Conservation (phyloP, 1,284 basidiomycete genomes). For the Golubevia pallescens region DNA sequence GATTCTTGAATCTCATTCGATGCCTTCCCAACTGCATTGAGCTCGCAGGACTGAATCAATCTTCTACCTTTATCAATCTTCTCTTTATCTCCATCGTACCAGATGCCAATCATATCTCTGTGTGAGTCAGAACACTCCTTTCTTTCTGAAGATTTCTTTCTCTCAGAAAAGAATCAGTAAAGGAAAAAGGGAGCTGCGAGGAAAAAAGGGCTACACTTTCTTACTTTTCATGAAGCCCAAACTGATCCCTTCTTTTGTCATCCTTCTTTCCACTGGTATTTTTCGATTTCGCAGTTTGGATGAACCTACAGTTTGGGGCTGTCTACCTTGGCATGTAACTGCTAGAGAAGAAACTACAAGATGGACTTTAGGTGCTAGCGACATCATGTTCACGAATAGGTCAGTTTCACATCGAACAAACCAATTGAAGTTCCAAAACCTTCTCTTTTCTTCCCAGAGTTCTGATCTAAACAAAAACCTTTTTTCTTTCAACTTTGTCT, state of each 20-base stretch:
- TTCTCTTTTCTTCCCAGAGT: background rate
- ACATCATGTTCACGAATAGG: constrained; percentile 92
- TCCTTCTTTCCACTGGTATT: too few species aligned
- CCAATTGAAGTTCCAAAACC: constrained; percentile 1
- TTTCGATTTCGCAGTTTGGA: constrained; percentile 26
- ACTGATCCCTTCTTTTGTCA: too few species aligned
- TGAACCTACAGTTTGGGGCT: constrained; percentile 51
- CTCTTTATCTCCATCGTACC: background rate
- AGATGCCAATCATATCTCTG: constrained; percentile 57
- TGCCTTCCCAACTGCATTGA: too few species aligned
- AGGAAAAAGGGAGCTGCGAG: too few species aligned
- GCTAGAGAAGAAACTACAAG: constrained; percentile 69
- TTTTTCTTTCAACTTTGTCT: background rate
- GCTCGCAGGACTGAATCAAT: too few species aligned
- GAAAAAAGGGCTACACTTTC: too few species aligned
- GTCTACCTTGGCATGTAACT: constrained; percentile 26
- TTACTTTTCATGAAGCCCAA: too few species aligned
- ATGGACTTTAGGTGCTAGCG: constrained; percentile 87
- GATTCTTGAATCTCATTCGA: background rate
- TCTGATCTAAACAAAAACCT: too few species aligned
- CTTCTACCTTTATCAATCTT: background rate
- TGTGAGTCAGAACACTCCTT: constrained; percentile 14
- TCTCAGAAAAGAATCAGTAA: background rate
- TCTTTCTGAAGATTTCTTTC: constrained; percentile 1
- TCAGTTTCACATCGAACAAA: constrained; percentile 9